These are phyloP conservation scores for Fomitopsis pinicola DNA, from an alignment of 1,284 basidiomycete genomes.

Conservation along the genomic window DNA sequence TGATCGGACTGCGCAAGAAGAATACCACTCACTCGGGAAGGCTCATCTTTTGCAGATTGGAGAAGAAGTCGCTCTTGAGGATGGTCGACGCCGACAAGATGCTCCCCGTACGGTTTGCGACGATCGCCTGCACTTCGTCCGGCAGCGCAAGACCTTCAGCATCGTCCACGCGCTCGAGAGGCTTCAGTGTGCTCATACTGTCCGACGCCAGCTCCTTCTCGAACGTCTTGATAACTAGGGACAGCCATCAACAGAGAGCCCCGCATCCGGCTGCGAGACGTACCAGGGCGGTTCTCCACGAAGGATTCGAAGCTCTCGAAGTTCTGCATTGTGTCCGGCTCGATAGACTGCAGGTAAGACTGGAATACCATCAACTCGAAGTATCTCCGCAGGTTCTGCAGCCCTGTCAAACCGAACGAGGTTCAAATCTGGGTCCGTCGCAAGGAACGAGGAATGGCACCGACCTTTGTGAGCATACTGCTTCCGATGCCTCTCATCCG, in stretches of 20 bases:
- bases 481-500: constrained; percentile 67
- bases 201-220: constrained; percentile 87
- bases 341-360: constrained; percentile 85
- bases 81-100: constrained; percentile 93
- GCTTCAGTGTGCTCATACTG: constrained; percentile 78
- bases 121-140: constrained; percentile 84
- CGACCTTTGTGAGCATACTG: constrained; percentile 67
- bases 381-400: constrained; percentile 83
- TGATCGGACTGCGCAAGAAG: neutral
- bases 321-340: constrained; percentile 76
- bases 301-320: constrained; percentile 80
- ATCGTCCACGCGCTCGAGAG: constrained; percentile 74
- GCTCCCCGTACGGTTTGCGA: constrained; percentile 80
- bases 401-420: constrained; percentile 37
- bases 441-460: constrained; percentile 9
- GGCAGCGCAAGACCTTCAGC: constrained; percentile 79
- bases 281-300: constrained; percentile 79
- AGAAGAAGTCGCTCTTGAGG: constrained; percentile 97
- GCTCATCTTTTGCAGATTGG: constrained; percentile 91
- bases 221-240: constrained; percentile 88
- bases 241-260: neutral
- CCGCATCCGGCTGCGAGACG: constrained; percentile 8
- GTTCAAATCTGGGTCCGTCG: constrained; percentile 8
- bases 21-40: constrained; percentile 71
- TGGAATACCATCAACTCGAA: constrained; percentile 94